Percentiles rank a stretch among this genome's conserved stretches.
phyloP scores from a whole-genome alignment of 345 rosid genomes.

The Lumnitzera littorea region DNA sequence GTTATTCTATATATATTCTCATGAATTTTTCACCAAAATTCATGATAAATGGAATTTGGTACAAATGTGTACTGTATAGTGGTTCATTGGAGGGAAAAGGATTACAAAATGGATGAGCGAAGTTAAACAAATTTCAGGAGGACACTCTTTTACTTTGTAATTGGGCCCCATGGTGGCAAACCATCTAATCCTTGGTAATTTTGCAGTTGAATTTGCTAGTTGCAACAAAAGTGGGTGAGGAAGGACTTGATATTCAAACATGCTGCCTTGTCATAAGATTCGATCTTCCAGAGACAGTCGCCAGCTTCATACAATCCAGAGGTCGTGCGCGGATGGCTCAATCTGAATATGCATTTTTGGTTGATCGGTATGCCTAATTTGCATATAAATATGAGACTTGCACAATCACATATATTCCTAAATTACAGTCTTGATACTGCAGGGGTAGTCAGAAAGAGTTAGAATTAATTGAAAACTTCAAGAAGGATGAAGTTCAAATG shows the following conservation, averaged over 20 bases:
- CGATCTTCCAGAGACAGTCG: constrained; percentile 92
- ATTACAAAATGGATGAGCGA: too few species aligned
- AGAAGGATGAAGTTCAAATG: constrained; percentile 54
- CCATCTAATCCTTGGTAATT: constrained; percentile 12
- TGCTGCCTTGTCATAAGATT: constrained; percentile 95
- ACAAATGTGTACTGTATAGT: too few species aligned
- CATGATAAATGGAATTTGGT: too few species aligned
- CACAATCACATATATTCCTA: background rate
- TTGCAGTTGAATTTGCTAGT: constrained; percentile 84
- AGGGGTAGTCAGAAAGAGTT: constrained; percentile 69
- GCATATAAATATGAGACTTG: constrained; percentile 8
- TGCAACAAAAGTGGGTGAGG: constrained; percentile 98
- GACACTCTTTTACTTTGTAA: too few species aligned
- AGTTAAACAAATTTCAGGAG: too few species aligned
- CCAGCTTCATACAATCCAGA: constrained; percentile 97
- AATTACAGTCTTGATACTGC: constrained; percentile 24
- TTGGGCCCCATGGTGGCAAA: background rate
- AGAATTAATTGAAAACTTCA: constrained; percentile 55
- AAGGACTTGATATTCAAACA: constrained; percentile 95
- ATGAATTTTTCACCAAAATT: too few species aligned
- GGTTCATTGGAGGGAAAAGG: too few species aligned
- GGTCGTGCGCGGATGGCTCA: constrained; percentile 96
- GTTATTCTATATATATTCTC: too few species aligned
- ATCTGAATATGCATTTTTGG: constrained; percentile 93
- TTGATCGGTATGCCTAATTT: constrained; percentile 52